Evolutionary conservation across 2,329 filamentous ascomycete species (phyloP).

Genomic region (Aspergillus felis): DNA sequence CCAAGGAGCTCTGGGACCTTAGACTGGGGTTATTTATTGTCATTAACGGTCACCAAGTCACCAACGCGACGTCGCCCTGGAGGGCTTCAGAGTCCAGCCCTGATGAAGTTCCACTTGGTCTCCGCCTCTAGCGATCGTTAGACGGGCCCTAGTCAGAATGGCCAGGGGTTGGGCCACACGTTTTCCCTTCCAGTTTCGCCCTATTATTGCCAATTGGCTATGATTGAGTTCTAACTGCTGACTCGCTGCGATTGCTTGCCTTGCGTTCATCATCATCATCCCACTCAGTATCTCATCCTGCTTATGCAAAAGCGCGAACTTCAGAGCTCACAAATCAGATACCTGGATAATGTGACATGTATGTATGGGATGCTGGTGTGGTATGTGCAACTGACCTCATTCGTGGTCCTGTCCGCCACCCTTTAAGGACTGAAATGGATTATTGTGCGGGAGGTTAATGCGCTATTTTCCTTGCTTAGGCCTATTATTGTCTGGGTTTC

Average conservation of each 20-base stretch:
- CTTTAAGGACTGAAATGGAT: neutral
- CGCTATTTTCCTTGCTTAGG: neutral
- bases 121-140: slow-evolving; percentile 22
- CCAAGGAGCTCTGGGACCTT: neutral
- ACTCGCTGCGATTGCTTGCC: neutral
- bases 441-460: neutral
- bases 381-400: neutral
- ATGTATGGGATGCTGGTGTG: neutral
- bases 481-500: neutral
- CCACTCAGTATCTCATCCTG: neutral
- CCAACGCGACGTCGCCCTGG: slow-evolving; percentile 6
- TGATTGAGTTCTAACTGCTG: neutral
- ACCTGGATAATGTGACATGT: slow-evolving; percentile 1
- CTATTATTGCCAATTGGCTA: neutral
- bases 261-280: neutral
- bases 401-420: neutral
- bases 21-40: neutral
- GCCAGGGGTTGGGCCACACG: slow-evolving; percentile 19
- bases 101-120: slow-evolving; percentile 19
- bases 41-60: slow-evolving; percentile 2
- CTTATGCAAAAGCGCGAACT: neutral
- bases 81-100: slow-evolving; percentile 15
- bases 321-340: slow-evolving; percentile 2
- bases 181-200: neutral
- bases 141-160: slow-evolving; percentile 16